Evolutionary conservation across 1,139 yeast species (phyloP), one percentile per base, ranked within the genome.

Genomic region (Yamadazyma jaroonii): DNA sequence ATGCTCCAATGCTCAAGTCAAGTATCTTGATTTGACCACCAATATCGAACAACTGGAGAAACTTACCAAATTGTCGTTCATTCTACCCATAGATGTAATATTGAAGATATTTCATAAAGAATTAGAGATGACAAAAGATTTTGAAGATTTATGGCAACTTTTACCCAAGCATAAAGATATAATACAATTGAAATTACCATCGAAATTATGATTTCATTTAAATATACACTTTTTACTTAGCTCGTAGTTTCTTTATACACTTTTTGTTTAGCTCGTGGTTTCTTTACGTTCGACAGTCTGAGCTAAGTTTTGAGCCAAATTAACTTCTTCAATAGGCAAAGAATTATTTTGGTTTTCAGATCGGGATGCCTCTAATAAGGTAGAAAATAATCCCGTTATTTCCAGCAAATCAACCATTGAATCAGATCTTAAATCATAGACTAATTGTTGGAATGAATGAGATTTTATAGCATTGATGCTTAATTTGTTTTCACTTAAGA

Each of bases 1-100:
- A 62, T 79, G 85, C 26, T 78, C 85, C 24, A 83, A 83, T 54
- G 90, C 74, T 10, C 67, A 66, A 40, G 62, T 69, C 1, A 52
- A 48, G 26, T 38, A 32, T 23, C 33, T 37, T 27, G 40, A 47
- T 34, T 25, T 44, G n/a, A 21, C 25, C 3, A 40, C 39, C 3
- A 47, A 46, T 29, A 37, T 35, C 3, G 42, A 40, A 4, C 33
- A 37, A 20, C 44, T 55, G 10, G 70, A 65, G 35, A 65, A 62
- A 36, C 34, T 62, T 3, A 41, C 62, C 7, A 53, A 47, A 35
- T 53, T 64, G 31, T 54, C 62, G 11, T 52, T 65, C 29, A 49
- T 63, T 12, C 37, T 65, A 15, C 72, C 72, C 0, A 45, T 59
- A 4, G 61, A 59, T 31, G 37, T 62, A 1, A 52, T 64, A 3